Evolutionary conservation across 352 stramenopile genomes (phyloP), one percentile per base, ranked within the genome.

Genomic region (Thalassiosira delicatula): DNA sequence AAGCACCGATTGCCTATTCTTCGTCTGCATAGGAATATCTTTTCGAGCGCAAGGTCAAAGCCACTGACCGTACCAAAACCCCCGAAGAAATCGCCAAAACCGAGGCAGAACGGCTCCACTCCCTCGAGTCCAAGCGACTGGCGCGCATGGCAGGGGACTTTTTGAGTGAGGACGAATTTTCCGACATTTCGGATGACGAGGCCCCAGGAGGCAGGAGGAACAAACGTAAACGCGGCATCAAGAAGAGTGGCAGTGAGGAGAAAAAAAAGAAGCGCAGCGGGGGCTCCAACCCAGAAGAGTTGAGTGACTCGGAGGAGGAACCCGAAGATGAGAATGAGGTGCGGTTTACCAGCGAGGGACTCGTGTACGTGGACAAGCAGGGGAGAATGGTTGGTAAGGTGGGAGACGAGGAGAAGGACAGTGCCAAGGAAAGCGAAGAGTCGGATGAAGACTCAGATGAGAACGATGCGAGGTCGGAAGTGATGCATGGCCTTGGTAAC

Each of bases 51-150:
- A 97, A 97, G 84, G 94, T 94, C 0, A 95, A 96, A 60, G 96
- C 96, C 3, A 97, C 94, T 19, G 96, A 98, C 85, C 93, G 97
- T 23, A 97, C 95, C 0, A 96, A 98, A 92, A 98, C 95, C 32
- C 92, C 94, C 0, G 97, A 98, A 84, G 97, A 99, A 78, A 92
- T 95, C 30, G 96, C 96, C 65, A 94, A 96, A 77, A 95, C 96
- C 77, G 95, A 98, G 84, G 90, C 95, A 21, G 95, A 98, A 51
- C 88, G 92, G 49, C 86, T 98, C 25, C 91, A 96, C 7, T 91
- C 97, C 76, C 79, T 98, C 19, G 96, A 99, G 87, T 95, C 95
- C 54, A 94, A 96, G 79, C 93, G 96, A n/a, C 75, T 98, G 23
- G 95, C 95, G 3, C 91, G 96, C 56, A 99, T 99, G 96, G 95